Base-by-base conservation (phyloP, 75 land plant species). In the Cunninghamia lanceolata region DNA sequence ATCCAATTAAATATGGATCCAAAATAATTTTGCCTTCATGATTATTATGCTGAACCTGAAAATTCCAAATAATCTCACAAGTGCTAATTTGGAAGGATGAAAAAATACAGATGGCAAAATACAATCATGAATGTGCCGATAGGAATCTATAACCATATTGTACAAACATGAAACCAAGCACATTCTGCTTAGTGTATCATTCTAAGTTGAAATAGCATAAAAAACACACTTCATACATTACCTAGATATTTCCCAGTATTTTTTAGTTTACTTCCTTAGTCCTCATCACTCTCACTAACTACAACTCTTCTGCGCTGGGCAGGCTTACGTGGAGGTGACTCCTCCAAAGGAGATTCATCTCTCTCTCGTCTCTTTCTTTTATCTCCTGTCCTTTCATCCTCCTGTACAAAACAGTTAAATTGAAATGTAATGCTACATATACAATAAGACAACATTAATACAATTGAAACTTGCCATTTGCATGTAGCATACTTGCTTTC, bases 221-320 rank as follows among this genome's bases (percentile, higher is more conserved):
- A 73, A 1, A 73, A 32, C 36, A 34, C 11, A 73, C 3, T 73
- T 73, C 16, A 73, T 73, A 34, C 75, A 34, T 34, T 73, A 73
- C 34, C 15, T 73, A 73, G 74, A 70, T 32, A 70, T 5, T 73
- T 73, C 34, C 75, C 16, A 34, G 75, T 11, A 30, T 32, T 34
- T 73, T 73, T 10, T 73, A 70, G 74, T 19, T 63, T 63, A 34
- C 13, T 34, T 59, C 9, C 52, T 94, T 85, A 97, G 13, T 98
- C 99, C 30, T 98, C 99, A 73, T 98, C 99, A 89, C 99, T 98
- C 71, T 98, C 99, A 87, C 94, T 95, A 71, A 98, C 97, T 76
- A 98, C 89, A 45, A 93, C 96, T 89, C 99, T 88, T 16, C 95
- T 85, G 25, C 96, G 94, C 75, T 88, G 83, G 56, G 91, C 84